Conservation (phyloP, 441 rosid genomes). For the Syzygium syzygioides region DNA sequence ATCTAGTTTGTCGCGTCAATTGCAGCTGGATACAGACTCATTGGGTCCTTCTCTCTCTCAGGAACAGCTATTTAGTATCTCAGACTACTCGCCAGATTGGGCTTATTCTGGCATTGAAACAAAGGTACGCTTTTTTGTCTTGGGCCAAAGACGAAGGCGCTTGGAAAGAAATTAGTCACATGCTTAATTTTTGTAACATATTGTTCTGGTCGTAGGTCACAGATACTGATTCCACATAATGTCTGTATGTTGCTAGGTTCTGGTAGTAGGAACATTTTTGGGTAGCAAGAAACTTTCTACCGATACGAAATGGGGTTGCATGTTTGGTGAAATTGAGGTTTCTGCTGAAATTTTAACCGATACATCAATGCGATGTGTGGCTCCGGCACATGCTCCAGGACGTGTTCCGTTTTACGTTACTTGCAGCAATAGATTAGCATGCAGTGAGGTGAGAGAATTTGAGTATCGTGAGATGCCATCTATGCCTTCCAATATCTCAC, state of each 20-base stretch:
- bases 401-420: slow-evolving; percentile 63
- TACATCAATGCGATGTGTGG: slow-evolving; percentile 44
- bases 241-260: slow-evolving; percentile 31
- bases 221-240: neutral
- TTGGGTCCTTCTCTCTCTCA: slow-evolving; percentile 62
- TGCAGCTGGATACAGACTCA: slow-evolving; percentile 50
- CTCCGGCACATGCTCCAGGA: slow-evolving; percentile 51
- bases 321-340: slow-evolving; percentile 78
- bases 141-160: neutral
- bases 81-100: slow-evolving; percentile 71
- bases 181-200: neutral
- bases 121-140: slow-evolving; percentile 29
- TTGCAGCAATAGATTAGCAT: slow-evolving; percentile 58
- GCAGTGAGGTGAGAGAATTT: slow-evolving; percentile 77
- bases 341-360: slow-evolving; percentile 50
- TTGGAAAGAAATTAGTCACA: neutral
- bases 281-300: slow-evolving; percentile 32
- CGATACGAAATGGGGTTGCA: slow-evolving; percentile 49
- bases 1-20: slow-evolving; percentile 49
- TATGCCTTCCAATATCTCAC: slow-evolving; percentile 1
- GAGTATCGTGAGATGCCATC: slow-evolving; percentile 45
- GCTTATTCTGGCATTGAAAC: slow-evolving; percentile 41
- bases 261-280: slow-evolving; percentile 48
- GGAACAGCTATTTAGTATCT: slow-evolving; percentile 60
- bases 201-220: neutral